Evolutionary conservation across 202 grass and related monocot genomes (phyloP).

Genomic region (Carex arenaria): DNA sequence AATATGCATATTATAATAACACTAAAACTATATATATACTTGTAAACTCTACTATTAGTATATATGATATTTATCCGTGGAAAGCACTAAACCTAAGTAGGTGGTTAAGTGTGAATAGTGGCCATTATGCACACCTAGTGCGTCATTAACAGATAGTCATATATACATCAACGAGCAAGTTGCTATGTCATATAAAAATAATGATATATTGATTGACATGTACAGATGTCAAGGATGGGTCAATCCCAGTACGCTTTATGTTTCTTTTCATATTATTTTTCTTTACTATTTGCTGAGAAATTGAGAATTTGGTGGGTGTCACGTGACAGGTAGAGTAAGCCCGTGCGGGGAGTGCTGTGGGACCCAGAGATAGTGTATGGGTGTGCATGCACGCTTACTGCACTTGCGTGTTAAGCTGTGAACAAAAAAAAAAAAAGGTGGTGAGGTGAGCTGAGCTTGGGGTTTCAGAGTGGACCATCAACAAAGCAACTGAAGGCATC

Average conservation of each 20-base stretch:
- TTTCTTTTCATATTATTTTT: not conserved
- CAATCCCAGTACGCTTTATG: not conserved
- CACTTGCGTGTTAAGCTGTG: constrained; percentile 5
- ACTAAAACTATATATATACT: too few relatives aligned
- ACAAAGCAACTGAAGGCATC: constrained; percentile 8
- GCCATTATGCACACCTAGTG: not conserved
- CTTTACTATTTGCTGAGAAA: not conserved
- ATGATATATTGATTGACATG: not conserved
- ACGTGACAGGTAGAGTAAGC: constrained; percentile 10
- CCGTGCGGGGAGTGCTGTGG: not conserved
- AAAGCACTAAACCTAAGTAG: not conserved
- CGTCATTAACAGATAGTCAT: not conserved
- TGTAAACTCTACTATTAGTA: not conserved
- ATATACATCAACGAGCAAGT: not conserved
- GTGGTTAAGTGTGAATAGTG: not conserved
- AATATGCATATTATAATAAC: too few relatives aligned
- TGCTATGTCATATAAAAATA: not conserved
- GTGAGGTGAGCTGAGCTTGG: constrained; percentile 10
- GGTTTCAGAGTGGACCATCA: constrained; percentile 13
- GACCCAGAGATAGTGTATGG: not conserved
- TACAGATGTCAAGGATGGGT: constrained; percentile 11
- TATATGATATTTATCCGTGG: not conserved
- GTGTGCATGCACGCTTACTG: constrained; percentile 14
- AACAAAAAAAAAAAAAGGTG: constrained; percentile 10
- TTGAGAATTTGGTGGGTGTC: not conserved